Evolutionary conservation across 257 asterid genomes (phyloP), one percentile per base, ranked within the genome.

Genomic region (Nicotiana tomentosiformis): DNA sequence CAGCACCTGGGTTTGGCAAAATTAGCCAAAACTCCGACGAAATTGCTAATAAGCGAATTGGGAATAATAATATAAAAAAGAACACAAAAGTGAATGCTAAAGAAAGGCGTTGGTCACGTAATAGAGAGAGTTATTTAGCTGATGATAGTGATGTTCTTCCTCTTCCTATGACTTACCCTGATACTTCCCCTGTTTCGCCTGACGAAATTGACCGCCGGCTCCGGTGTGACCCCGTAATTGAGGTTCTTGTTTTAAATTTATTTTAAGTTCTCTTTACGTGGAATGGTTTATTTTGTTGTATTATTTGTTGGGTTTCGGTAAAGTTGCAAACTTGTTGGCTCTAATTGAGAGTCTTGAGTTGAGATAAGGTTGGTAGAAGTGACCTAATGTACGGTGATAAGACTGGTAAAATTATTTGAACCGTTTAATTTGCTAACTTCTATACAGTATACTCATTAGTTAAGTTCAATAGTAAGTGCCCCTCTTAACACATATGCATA

Each of bases 151-250:
- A 94, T 26, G 93, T 92, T 70, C 90, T 94, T 58, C 97, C 98
- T 78, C 95, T 94, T 35, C 98, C 98, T 8, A 93, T 93, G 98
- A 93, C 98, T 46, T 85, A 90, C 72, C 98, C 98, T 37, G 86
- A 91, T 82, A 69, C 93, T 39, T 81, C 89, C 3, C 98, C 98
- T 1, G 92, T 89, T 0, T 84, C 97, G 18, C 84, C 88, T 1
- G 95, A 94, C 32, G 97, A 93, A 87, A 84, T 94, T 29, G 95
- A 90, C 66, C 88, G 90, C 82, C 90, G 97, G 29, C 95, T 91
- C 67, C 86, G 29, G n/a, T 94, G 98, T 82, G 95, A 94, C 84
- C 92, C 98, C 39, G 78, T 39, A 76, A 18, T 88, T 32, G 80
- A 93, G 97, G 97, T 92, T 29, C 16, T 35, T 29, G 29, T 46